These are phyloP conservation scores for Calvatia gigantea DNA, from an alignment of 768 basidiomycete genomes.

Conservation along the genomic window DNA sequence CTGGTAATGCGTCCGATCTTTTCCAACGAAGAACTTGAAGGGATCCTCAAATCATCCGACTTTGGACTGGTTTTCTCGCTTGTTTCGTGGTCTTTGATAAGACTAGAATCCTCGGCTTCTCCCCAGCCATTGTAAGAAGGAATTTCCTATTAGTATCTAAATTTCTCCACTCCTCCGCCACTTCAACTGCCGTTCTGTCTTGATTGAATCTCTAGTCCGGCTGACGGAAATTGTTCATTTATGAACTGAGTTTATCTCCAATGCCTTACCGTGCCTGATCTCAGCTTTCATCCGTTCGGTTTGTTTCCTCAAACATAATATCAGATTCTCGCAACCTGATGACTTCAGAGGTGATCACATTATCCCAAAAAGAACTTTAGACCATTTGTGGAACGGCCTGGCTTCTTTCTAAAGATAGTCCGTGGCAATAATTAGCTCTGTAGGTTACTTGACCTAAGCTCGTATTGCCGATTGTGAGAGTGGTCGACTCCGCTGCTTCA, in stretches of 20 bases:
- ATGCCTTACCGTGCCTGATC: constrained; percentile 1
- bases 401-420: constrained; percentile 8
- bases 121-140: not conserved
- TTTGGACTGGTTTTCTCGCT: not conserved
- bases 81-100: not conserved
- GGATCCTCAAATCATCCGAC: not conserved
- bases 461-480: not conserved
- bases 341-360: not conserved
- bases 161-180: not conserved
- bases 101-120: not conserved
- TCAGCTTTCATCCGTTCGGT: not conserved
- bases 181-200: not conserved
- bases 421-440: not conserved
- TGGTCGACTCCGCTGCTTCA: not conserved
- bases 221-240: not conserved
- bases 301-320: not conserved
- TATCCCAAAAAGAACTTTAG: not conserved
- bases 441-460: not conserved
- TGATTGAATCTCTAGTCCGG: not conserved
- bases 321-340: not conserved
- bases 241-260: not conserved
- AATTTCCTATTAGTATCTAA: constrained; percentile 6
- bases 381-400: not conserved
- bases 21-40: not conserved
- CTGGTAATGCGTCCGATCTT: not conserved